Base-by-base conservation (phyloP, 257 asterid species). In the Gardenia jasminoides region DNA sequence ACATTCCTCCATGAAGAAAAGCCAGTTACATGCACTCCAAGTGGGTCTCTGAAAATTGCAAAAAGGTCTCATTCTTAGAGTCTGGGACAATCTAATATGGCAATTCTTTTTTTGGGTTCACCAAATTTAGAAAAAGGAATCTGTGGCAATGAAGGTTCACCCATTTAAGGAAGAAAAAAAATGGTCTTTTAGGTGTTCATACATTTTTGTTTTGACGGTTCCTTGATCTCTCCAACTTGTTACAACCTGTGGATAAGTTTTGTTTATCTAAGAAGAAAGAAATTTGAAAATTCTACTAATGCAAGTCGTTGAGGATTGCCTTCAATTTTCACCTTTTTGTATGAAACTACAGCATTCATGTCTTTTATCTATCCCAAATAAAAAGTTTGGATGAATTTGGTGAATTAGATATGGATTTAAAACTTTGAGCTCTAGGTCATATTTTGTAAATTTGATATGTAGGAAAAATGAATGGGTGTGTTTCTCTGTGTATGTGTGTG, bases 1-100 rank as follows among this genome's bases (percentile, higher is more conserved):
- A 89, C 77, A 77, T 90, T 65, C 95, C 95, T 28, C 95, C 95
- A 59, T 90, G 95, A 93, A 87, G 95, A 59, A 90, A 82, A 76
- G 85, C 86, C 6, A 74, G 75, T 26, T 86, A 90, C 44, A 86
- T 89, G 91, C 87, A 85, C 19, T 87, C 93, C 39, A 90, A 90
- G 65, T 90, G 95, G 93, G 88, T 90, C 30, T 89, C 95, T 6
- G 20, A 70, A 1, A 79, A 87, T 67, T 85, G 89, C 88, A 84
- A 86, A 65, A 90, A 80, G 58, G 66, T 80, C 68, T 28, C 83
- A 19, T 73, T 46, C 52, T 73, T 70, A 20, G 71, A 80, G 28
- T 66, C 67, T 41, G 58, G 13, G 7, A 12, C 43, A 9, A 12
- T 19, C 33, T 31, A 33, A 46, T 52, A 19, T 41, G 48, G 43